Evolutionary conservation across 192 early-diverging fungal genomes (phyloP), one percentile per base, ranked within the genome.

Genomic region (Podila horticola): DNA sequence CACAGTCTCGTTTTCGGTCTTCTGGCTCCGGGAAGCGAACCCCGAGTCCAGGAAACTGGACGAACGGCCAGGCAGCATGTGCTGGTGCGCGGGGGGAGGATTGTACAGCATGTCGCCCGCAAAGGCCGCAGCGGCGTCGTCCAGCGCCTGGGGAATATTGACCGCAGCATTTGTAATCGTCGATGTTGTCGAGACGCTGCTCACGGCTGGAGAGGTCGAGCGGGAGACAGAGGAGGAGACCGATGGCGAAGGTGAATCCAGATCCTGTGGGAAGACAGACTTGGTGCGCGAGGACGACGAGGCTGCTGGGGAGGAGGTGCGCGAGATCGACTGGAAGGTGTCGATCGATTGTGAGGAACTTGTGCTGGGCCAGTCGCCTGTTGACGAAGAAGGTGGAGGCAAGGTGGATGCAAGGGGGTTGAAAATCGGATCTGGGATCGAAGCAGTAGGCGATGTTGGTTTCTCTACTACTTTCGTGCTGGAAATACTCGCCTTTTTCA

Each of bases 51-150:
- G 55, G 30, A 79, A 66, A 17, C 75, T 79, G 1, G 69, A 68
- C 0, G 75, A 79, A n/a, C 41, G 2, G 0, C 52, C 52, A 3
- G 52, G 52, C 0, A 55, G 52, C 52, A 66, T 13, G 45, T 64
- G 34, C 26, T 63, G 24, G 9, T 38, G 30, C 10, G 45, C 10
- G 9, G 12, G n/a, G 61, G 49, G 19, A 28, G n/a, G 19, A 51
- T 19, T 48, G 38, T 67, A 79, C 41, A 76, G 31, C 12, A 68
- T 24, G 24, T 79, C 75, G 20, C 66, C 71, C 38, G 64, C 67
- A 65, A 81, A 81, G 4, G 77, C 77, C 6, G 66, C 77, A 10
- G 77, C 66, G 1, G 70, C 77, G 65, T 81, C 77, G 19, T 81
- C 77, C 33, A 59, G 20, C n/a, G 19, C 50, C 17, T 52, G n/a